A percentile compares a stretch with the other conserved stretches of the same genome.
Evolutionary conservation across 2,329 filamentous ascomycete species (phyloP).

Genomic region (Biscogniauxia sp.): DNA sequence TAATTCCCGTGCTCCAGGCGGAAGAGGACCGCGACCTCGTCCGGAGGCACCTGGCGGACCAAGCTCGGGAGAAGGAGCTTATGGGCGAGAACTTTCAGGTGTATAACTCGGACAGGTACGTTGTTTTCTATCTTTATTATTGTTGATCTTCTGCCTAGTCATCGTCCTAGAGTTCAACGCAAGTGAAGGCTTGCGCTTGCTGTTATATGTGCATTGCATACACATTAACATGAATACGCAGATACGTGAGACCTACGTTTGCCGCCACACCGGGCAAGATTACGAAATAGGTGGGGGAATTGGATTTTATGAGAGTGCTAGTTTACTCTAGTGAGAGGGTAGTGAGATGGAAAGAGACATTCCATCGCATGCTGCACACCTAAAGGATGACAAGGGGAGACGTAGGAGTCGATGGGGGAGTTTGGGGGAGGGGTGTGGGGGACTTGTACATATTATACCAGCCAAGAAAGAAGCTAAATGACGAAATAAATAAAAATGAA

Average conservation of each 20-base stretch:
- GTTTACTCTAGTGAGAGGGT: too few species aligned
- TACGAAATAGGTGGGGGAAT: conserved; percentile 48
- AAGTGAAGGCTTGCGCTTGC: too few species aligned
- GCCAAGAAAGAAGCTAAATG: too few species aligned
- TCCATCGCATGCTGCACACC: too few species aligned
- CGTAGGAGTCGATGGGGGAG: too few species aligned
- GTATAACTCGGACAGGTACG: conserved; percentile 86
- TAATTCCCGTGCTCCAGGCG: conserved; percentile 90
- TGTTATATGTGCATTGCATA: not conserved
- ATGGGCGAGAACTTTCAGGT: conserved; percentile 79
- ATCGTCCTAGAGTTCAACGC: too few species aligned
- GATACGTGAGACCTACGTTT: conserved; percentile 80
- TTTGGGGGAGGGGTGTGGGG: too few species aligned
- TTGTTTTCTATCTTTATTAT: conserved; percentile 9
- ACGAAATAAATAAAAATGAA: too few species aligned
- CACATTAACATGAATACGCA: conserved; percentile 33
- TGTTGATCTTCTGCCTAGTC: too few species aligned
- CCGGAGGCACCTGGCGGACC: conserved; percentile 79
- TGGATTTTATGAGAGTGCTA: not conserved
- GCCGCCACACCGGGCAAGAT: conserved; percentile 65
- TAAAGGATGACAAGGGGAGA: too few species aligned
- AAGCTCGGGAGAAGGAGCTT: conserved; percentile 86
- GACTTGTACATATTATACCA: too few species aligned
- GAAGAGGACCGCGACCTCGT: conserved; percentile 97
- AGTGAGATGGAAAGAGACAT: too few species aligned